Conservation (phyloP, 257 asterid genomes). For the Solanum paucissectum region DNA sequence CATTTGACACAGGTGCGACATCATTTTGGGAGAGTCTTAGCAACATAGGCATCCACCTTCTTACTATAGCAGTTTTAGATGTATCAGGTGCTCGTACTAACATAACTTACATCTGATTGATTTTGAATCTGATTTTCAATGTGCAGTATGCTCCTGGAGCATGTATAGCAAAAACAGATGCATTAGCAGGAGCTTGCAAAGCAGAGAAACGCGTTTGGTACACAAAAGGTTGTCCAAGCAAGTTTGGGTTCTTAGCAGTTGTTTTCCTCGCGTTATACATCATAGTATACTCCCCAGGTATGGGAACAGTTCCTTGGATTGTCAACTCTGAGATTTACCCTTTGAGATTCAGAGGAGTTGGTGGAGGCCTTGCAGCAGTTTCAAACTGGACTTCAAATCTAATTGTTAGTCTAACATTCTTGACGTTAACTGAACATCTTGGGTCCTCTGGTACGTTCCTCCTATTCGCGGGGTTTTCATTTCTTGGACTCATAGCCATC, state of each 20-base stretch:
- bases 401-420: constrained; percentile 5
- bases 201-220: constrained; percentile 7
- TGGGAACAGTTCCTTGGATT: constrained; percentile 14
- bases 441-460: constrained; percentile 10
- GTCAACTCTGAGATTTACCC: constrained; percentile 14
- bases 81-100: neutral
- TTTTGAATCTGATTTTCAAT: neutral
- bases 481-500: constrained; percentile 5
- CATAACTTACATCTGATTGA: neutral
- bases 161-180: constrained; percentile 4
- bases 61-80: neutral
- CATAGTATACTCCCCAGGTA: constrained; percentile 12
- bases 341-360: constrained; percentile 5
- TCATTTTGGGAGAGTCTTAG: neutral
- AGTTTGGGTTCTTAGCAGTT: constrained; percentile 7
- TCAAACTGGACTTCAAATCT: constrained; percentile 12
- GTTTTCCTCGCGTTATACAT: constrained; percentile 4
- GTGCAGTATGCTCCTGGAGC: constrained; percentile 7
- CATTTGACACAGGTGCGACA: neutral
- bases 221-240: constrained; percentile 11
- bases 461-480: constrained; percentile 7
- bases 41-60: neutral
- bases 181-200: neutral
- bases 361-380: constrained; percentile 11
- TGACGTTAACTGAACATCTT: constrained; percentile 5